A percentile compares a stretch with the other conserved stretches of the same genome.
phyloP scores from a whole-genome alignment of 1,284 basidiomycete genomes.

The Quambalaria eucalypti region DNA sequence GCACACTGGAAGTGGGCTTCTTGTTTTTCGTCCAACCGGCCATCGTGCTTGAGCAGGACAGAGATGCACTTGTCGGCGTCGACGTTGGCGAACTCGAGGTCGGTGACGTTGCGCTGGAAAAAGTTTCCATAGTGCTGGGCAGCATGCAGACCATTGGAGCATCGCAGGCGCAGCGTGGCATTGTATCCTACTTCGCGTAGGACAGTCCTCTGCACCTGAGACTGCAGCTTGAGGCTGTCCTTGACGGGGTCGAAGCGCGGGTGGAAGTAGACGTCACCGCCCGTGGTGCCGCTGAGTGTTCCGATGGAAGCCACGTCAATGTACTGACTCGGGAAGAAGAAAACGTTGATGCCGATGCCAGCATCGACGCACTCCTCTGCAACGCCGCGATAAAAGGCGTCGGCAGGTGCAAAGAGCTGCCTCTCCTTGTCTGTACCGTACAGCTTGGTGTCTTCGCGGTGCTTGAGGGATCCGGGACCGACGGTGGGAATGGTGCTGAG shows the following conservation, averaged over 20 bases:
- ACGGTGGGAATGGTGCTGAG: constrained; percentile 67
- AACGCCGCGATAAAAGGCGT: constrained; percentile 67
- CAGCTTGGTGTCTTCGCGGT: constrained; percentile 60
- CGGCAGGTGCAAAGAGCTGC: constrained; percentile 65
- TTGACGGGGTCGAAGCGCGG: constrained; percentile 71
- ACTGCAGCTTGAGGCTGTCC: constrained; percentile 61
- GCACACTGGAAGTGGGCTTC: constrained; percentile 84
- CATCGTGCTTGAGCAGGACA: constrained; percentile 59
- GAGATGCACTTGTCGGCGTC: constrained; percentile 74
- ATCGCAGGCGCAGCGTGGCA: constrained; percentile 71
- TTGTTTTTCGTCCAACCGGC: constrained; percentile 62
- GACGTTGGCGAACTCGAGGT: constrained; percentile 70
- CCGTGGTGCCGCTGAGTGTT: constrained; percentile 63
- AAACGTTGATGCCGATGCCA: constrained; percentile 82
- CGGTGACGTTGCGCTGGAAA: constrained; percentile 63
- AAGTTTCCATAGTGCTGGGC: constrained; percentile 72
- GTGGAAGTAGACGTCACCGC: constrained; percentile 89
- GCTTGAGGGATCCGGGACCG: constrained; percentile 63
- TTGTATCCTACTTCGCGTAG: constrained; percentile 70
- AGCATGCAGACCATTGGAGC: constrained; percentile 72
- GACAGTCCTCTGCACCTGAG: constrained; percentile 66
- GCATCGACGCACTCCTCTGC: constrained; percentile 80
- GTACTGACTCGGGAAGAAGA: constrained; percentile 71
- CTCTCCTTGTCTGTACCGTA: constrained; percentile 85
- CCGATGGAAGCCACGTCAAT: constrained; percentile 77